Percentiles rank a stretch among this genome's conserved stretches.
Evolutionary conservation across 106 monocot genomes (phyloP).

Genomic region (Acanthochlamys bracteata): DNA sequence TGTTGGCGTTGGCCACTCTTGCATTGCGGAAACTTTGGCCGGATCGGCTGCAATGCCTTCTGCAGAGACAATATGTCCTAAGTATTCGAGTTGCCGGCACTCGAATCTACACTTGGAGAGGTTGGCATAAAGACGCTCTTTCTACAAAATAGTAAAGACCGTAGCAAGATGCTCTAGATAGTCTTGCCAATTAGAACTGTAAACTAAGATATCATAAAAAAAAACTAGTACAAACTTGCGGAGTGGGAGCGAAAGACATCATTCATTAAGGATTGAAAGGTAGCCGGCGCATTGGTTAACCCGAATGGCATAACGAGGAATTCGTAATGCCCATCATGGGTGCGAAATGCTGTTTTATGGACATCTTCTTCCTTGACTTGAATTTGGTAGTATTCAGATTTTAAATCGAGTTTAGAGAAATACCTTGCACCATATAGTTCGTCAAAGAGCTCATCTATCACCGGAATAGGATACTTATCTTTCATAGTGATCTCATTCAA

Average conservation of each 20-base stretch:
- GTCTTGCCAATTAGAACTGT: not conserved
- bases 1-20: constrained; percentile 1
- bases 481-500: not conserved
- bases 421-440: not conserved
- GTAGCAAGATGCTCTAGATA: not conserved
- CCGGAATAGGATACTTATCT: not conserved
- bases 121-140: not conserved
- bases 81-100: not conserved
- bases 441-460: not conserved
- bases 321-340: not conserved
- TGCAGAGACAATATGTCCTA: constrained; percentile 2
- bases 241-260: not conserved
- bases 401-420: not conserved
- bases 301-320: constrained; percentile 3
- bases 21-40: not conserved
- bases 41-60: not conserved
- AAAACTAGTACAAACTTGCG: constrained; percentile 1
- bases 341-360: not conserved
- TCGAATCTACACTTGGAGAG: not conserved
- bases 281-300: not conserved
- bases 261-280: constrained; percentile 4
- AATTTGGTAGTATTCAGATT: not conserved
- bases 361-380: not conserved
- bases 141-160: not conserved
- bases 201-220: constrained; percentile 6